Conservation (phyloP, 768 basidiomycete species). For the Lactarius hengduanensis region DNA sequence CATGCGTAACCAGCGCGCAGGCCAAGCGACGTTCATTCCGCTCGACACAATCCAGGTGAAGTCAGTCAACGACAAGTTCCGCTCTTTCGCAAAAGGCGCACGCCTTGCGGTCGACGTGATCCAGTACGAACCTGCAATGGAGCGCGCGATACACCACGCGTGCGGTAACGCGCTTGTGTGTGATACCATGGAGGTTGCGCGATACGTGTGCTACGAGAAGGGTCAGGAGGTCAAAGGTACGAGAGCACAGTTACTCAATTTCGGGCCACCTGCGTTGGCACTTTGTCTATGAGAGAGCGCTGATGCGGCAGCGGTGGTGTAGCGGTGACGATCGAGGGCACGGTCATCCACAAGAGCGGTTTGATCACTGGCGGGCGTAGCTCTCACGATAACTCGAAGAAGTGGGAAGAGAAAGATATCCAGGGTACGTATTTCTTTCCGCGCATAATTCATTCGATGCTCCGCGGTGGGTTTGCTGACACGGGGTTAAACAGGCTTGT, state of each 20-base stretch:
- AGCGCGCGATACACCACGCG: slow-evolving; percentile 94
- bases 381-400: slow-evolving; percentile 69
- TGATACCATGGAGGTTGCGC: slow-evolving; percentile 92
- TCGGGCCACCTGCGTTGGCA: background rate
- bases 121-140: slow-evolving; percentile 68
- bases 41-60: slow-evolving; percentile 97
- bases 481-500: slow-evolving; percentile 40
- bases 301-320: slow-evolving; percentile 3
- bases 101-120: slow-evolving; percentile 62
- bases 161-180: slow-evolving; percentile 95
- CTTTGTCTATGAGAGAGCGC: background rate
- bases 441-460: background rate
- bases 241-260: slow-evolving; percentile 23
- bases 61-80: slow-evolving; percentile 90
- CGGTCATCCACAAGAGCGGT: slow-evolving; percentile 96
- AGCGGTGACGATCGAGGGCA: slow-evolving; percentile 97
- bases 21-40: slow-evolving; percentile 96
- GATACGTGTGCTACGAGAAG: slow-evolving; percentile 89
- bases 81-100: slow-evolving; percentile 80
- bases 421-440: slow-evolving; percentile 53
- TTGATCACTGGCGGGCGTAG: slow-evolving; percentile 94
- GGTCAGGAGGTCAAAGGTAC: slow-evolving; percentile 95
- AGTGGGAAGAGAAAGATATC: slow-evolving; percentile 94
- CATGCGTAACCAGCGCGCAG: slow-evolving; percentile 90
- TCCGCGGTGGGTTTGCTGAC: slow-evolving; percentile 1